Evolutionary conservation across 495 filamentous ascomycete genomes (phyloP).

Genomic region (Penicillium waksmanii): DNA sequence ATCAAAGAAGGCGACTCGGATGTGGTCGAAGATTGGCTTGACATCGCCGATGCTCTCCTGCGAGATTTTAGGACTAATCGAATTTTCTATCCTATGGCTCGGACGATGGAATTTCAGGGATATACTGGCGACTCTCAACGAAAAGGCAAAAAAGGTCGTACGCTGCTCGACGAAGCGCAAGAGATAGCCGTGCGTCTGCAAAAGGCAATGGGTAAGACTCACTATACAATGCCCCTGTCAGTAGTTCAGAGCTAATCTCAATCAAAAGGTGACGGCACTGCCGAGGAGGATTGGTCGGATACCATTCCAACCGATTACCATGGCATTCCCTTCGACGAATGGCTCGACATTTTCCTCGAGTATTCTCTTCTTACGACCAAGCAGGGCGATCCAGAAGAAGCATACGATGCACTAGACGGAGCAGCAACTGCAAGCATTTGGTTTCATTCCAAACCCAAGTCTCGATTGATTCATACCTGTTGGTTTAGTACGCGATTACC

Average conservation of each 20-base stretch:
- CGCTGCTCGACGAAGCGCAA: conserved; percentile 61
- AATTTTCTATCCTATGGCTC: conserved; percentile 76
- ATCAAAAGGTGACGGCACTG: conserved; percentile 20
- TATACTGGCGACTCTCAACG: conserved; percentile 56
- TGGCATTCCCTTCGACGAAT: conserved; percentile 76
- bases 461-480: conserved; percentile 75
- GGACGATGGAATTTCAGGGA: conserved; percentile 69
- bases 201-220: conserved; percentile 56
- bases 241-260: conserved; percentile 14
- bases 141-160: conserved; percentile 36
- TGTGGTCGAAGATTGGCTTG: conserved; percentile 69
- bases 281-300: conserved; percentile 35
- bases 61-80: conserved; percentile 79
- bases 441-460: conserved; percentile 64
- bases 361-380: conserved; percentile 77
- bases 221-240: neutral
- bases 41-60: conserved; percentile 71
- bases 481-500: conserved; percentile 67
- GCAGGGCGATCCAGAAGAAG: conserved; percentile 57
- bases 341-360: conserved; percentile 90
- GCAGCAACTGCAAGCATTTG: conserved; percentile 80
- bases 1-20: conserved; percentile 55
- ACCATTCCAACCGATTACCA: conserved; percentile 68
- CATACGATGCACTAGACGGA: conserved; percentile 76
- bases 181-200: conserved; percentile 67